Evolutionary conservation across 1,139 yeast genomes (phyloP), one percentile per base, ranked within the genome.

Genomic region (Debaryomyces udenii): DNA sequence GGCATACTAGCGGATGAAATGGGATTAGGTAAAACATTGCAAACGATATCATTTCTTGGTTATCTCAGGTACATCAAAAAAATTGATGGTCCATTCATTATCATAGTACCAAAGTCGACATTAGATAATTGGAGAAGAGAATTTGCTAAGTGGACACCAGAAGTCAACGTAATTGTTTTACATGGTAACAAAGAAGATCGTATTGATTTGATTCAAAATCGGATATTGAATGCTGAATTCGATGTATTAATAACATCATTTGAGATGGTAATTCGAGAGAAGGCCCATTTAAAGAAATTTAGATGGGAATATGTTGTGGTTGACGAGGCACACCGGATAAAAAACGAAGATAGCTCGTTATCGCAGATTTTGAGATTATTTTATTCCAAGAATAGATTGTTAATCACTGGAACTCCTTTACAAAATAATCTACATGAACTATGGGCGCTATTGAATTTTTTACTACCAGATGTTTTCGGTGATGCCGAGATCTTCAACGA

Each of bases 311-410:
- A 91, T 59, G 83, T 93, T 42, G 80, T 93, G 18, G 91, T 93
- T 31, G 99, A 93, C 66, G 99, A 93, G 63, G 99, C 98, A 2
- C 99, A 93, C 60, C 78, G 98, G 58, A 91, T 93, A 59, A 93
- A 93, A 60, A 93, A 93, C 61, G 98, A 93, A 61, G 96, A 87
- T 56, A 83, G 94, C 39, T 81, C 94, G 42, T 72, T 93, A 42
- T 89, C 96, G 1, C 96, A 90, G 61, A 90, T 93, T 47, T 84
- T 93, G 42, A 79, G 98, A 49, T 69, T 89, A 37, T 90, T 93
- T 56, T 84, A 86, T 56, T 88, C 97, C 4, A 78, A 86, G 44
- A 89, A 88, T 58, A 72, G 99, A 50, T 70, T 93, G 38, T 69
- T 93, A 41, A 91, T 93, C 44, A 93, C 99, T 0, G 99, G 99